Conservation (phyloP, 1,139 yeast genomes). For the Eremothecium sinecaudum region DNA sequence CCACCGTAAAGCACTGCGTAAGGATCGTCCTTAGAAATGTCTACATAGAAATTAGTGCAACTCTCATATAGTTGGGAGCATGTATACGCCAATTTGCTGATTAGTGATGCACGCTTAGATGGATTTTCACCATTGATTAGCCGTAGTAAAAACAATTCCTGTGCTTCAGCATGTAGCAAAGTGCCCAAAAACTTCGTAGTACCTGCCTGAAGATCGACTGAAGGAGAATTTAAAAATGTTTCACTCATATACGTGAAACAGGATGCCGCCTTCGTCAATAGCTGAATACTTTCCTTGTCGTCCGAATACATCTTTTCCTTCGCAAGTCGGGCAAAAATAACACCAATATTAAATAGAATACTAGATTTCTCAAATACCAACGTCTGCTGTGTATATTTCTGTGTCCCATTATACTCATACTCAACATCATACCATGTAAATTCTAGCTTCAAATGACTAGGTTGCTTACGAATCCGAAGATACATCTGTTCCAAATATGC, state of each 20-base stretch:
- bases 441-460: slow-evolving; percentile 46
- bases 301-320: slow-evolving; percentile 36
- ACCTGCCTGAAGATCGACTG: slow-evolving; percentile 63
- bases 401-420: slow-evolving; percentile 32
- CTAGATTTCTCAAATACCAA: slow-evolving; percentile 88
- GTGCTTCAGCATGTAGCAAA: slow-evolving; percentile 78
- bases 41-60: slow-evolving; percentile 38
- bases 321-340: slow-evolving; percentile 42
- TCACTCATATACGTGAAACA: slow-evolving; percentile 63
- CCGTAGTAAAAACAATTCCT: slow-evolving; percentile 67
- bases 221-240: slow-evolving; percentile 85
- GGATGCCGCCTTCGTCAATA: slow-evolving; percentile 73
- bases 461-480: slow-evolving; percentile 58
- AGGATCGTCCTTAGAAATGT: slow-evolving; percentile 38
- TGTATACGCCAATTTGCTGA: slow-evolving; percentile 62
- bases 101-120: slow-evolving; percentile 49
- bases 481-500: slow-evolving; percentile 77
- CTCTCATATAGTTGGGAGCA: slow-evolving; percentile 48
- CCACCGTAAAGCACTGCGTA: slow-evolving; percentile 43
- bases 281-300: slow-evolving; percentile 49
- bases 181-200: slow-evolving; percentile 56
- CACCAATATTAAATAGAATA: slow-evolving; percentile 65
- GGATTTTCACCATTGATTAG: slow-evolving; percentile 37
- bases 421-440: slow-evolving; percentile 79
- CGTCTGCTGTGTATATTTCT: slow-evolving; percentile 50